These are phyloP conservation scores for Trametes coccinea DNA, from an alignment of 768 basidiomycete species.

Conservation along the genomic window DNA sequence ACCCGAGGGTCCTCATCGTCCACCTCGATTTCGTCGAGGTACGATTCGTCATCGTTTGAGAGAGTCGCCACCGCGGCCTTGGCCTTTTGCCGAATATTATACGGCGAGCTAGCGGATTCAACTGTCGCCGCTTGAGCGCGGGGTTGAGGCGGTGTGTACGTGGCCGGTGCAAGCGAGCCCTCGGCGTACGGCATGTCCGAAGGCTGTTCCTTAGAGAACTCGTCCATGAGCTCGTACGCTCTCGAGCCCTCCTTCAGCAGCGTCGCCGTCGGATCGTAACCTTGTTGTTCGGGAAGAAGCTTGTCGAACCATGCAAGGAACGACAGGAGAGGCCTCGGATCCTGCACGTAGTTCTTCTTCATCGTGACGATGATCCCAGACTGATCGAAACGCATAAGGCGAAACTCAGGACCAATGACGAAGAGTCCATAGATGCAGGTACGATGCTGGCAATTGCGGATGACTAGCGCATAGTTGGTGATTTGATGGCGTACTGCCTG, in stretches of 20 bases:
- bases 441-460: slow-evolving; percentile 10
- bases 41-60: too few species aligned
- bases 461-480: slow-evolving; percentile 3
- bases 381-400: slow-evolving; percentile 6
- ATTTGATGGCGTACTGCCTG: not conserved
- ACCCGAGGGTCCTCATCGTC: too few species aligned
- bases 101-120: too few species aligned
- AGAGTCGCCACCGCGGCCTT: too few species aligned
- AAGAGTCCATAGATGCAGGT: slow-evolving; percentile 8
- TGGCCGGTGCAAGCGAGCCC: too few species aligned
- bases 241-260: not conserved
- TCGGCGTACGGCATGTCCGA: not conserved
- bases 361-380: not conserved
- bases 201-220: not conserved
- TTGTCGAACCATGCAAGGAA: not conserved
- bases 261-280: slow-evolving; percentile 2
- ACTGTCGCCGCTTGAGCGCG: too few species aligned
- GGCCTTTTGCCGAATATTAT: too few species aligned
- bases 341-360: not conserved
- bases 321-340: not conserved
- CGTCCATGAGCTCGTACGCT: not conserved
- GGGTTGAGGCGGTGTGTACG: too few species aligned
- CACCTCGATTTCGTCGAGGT: too few species aligned
- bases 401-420: not conserved
- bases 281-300: not conserved